Conservation (phyloP, 73 alveolate species). For the Breviolum minutum region DNA sequence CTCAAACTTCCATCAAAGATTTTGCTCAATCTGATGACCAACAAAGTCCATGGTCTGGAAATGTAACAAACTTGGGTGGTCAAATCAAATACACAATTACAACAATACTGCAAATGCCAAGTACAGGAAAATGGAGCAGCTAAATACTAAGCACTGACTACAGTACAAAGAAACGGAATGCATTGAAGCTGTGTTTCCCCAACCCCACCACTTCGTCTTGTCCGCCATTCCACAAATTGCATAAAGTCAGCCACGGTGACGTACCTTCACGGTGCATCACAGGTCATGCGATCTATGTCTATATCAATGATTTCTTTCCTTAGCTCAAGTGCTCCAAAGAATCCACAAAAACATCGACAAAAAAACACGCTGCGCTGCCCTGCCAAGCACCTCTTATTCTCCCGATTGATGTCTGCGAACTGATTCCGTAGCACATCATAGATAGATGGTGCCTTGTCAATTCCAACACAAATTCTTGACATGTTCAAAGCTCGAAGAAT, state of each 20-base stretch:
- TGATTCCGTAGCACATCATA: slow-evolving; percentile 58
- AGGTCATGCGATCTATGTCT: background rate
- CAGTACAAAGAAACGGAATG: background rate
- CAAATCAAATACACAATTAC: background rate
- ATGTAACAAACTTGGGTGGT: too few relatives aligned
- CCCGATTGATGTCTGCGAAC: slow-evolving; percentile 77
- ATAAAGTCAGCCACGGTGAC: slow-evolving; percentile 78
- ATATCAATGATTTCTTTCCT: too few relatives aligned
- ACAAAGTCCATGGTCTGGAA: background rate
- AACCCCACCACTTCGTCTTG: slow-evolving; percentile 42
- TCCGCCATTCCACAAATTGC: slow-evolving; percentile 35
- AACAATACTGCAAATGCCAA: background rate
- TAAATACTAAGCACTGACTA: background rate
- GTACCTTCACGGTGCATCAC: background rate
- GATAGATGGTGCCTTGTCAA: slow-evolving; percentile 43
- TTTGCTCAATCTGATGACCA: background rate
- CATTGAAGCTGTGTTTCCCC: background rate
- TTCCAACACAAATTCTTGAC: background rate
- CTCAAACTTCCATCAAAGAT: background rate
- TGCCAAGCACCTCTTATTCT: slow-evolving; percentile 49
- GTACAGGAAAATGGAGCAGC: background rate
- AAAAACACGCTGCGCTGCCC: background rate
- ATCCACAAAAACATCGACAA: background rate
- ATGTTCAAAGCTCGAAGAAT: background rate
- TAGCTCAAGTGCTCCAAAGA: too few relatives aligned